Evolutionary conservation across 2,329 filamentous ascomycete genomes (phyloP), one percentile per base, ranked within the genome.

Genomic region (Eutypa lata): DNA sequence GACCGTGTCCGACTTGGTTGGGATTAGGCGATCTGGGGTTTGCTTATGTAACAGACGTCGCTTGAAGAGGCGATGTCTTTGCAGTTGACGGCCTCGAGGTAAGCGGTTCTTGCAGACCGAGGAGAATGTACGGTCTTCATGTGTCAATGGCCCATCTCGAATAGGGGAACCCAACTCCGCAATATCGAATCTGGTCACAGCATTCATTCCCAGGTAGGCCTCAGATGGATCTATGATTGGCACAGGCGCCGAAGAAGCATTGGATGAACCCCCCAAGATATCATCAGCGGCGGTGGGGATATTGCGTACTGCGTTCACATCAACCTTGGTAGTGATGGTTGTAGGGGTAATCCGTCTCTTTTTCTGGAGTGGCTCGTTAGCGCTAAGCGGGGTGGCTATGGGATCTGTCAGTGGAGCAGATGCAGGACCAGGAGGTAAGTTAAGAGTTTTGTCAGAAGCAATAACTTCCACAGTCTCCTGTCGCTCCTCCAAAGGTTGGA

Each of bases 241-340:
- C 16, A 16, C n/a, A n/a, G 31, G 52, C 19, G 43, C 26, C 28
- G n/a, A 4, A 10, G 40, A 14, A 47, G 16, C 26, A 19, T 47
- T 22, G 42, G 42, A 24, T 11, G 22, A 8, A 24, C 24, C 22
- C 21, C 42, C 42, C 14, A 13, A 26, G 38, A 64, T 51, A 21
- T 53, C 45, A 28, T 65, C 65, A 6, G 65, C 64, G 47, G 64
- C 61, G 8, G 62, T 62, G 10, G 60, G 53, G 18, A 68, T 64
- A 24, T 58, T 59, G 21, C 62, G 61, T 28, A 54, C 44, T 22
- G 54, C 54, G 22, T 55, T 48, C 22, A 33, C 24, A 43, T 64
- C 57, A 2, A 62, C 55, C 4, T 60, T 49, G 1, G 55, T 38
- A 8, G 60, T 61, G 24, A 68, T 22, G 10, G 58, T 45, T 11